Evolutionary conservation across 2,329 filamentous ascomycete species (phyloP), one percentile per base, ranked within the genome.

Genomic region (Leptographium wingfieldii): DNA sequence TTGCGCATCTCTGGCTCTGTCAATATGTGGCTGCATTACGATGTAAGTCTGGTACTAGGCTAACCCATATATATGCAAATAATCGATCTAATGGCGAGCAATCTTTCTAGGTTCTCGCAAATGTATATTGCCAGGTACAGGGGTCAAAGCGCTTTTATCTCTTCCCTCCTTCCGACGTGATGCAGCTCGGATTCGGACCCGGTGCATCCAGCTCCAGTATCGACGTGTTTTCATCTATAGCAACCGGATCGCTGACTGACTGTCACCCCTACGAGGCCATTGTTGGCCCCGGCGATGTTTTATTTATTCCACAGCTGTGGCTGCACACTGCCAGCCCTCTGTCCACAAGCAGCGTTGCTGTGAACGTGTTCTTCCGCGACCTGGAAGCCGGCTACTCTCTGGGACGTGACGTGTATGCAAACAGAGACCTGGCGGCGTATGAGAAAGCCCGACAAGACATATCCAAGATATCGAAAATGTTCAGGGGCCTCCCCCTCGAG

Each of bases 11-110:
- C 88, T 4, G 89, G 89, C 0, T 82, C 82, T 1, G 87, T 92
- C 12, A 87, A 85, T 49, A 88, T 96, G 82, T 96, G 92, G 91
- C 77, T 95, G 38, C 90, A 95, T 71, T 95, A 94, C 74, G 89
- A 95, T 72, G 85, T 87, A 69, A 72, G 77, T 71, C 9, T 51
- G 16, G 56, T 49, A 58, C 12, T 43, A 25, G 38, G 38, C 56
- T 11, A 10, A 12, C 6, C 6, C 43, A 43, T 19, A n/a, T 46
- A 46, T 46, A n/a, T 9, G 7, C n/a, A 27, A n/a, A 5, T 2
- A 12, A 6, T 27, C 27, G 2, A 19, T 19, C 25, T 46, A 56
- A 27, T 7, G 43, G 43, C 19, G 43, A 3, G 4, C 5, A 19
- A 19, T 46, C 2, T 2, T 43, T 56, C n/a, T 35, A 88, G 81